Conservation (phyloP, 371 early-diverging fungal genomes). For the Rhizopus stolonifer region DNA sequence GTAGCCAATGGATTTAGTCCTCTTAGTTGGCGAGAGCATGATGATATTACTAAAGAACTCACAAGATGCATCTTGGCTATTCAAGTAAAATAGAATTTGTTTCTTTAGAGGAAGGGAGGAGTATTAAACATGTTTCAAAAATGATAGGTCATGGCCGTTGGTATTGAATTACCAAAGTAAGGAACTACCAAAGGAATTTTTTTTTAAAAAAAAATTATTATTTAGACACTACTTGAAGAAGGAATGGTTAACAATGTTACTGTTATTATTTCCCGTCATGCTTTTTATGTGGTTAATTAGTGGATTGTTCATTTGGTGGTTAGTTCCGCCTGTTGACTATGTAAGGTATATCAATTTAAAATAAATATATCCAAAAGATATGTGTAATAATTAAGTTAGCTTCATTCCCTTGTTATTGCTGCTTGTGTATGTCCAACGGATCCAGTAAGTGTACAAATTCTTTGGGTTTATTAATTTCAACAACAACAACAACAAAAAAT, state of each 20-base stretch:
- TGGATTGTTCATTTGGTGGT: conserved; percentile 65
- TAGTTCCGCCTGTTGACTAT: conserved; percentile 64
- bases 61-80: conserved; percentile 80
- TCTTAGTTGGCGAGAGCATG: conserved; percentile 45
- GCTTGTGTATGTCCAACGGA: conserved; percentile 95
- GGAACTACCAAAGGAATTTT: not conserved
- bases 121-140: no score
- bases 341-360: conserved; percentile 53
- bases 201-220: not conserved
- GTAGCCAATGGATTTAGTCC: conserved; percentile 68
- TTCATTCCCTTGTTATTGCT: conserved; percentile 78
- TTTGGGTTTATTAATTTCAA: no score
- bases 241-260: conserved; percentile 68
- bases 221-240: conserved; percentile 51
- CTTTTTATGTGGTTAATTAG: conserved; percentile 83
- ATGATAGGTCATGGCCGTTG: conserved; percentile 87
- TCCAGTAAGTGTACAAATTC: conserved; percentile 64
- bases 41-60: conserved; percentile 66
- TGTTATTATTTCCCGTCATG: conserved; percentile 87
- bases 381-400: conserved; percentile 51
- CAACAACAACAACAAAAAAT: no score
- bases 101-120: no score
- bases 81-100: no score
- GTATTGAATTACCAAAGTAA: conserved; percentile 78
- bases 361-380: no score